phyloP scores from a whole-genome alignment of 2,329 filamentous ascomycete species.

The Calonectria henricotiae region DNA sequence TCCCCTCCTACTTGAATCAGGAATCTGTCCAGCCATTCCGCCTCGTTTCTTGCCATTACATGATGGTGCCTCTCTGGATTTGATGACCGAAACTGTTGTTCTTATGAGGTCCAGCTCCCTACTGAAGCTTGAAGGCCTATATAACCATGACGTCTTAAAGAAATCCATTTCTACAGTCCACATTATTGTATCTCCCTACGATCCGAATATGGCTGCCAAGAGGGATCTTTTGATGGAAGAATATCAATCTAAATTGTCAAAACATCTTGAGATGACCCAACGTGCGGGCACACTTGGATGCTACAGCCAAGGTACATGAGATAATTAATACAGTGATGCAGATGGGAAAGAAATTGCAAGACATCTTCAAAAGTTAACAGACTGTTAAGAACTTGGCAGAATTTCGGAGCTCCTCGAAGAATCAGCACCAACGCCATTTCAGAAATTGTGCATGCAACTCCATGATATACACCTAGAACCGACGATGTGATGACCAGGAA shows the following conservation, averaged over 20 bases:
- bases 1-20: not conserved
- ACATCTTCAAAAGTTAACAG: not conserved
- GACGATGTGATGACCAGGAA: not conserved
- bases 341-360: not conserved
- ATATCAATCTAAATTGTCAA: not conserved
- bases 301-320: too few relatives aligned
- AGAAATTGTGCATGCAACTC: not conserved
- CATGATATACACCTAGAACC: not conserved
- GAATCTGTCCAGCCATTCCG: not conserved
- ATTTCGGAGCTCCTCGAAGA: not conserved
- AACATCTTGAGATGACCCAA: not conserved
- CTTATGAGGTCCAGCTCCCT: not conserved
- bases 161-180: not conserved
- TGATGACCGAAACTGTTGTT: not conserved
- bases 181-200: not conserved
- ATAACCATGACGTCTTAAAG: not conserved
- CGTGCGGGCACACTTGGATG: too few relatives aligned
- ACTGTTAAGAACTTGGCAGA: not conserved
- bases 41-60: not conserved
- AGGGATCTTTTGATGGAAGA: not conserved
- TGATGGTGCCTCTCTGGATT: not conserved
- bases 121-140: not conserved
- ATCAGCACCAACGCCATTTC: not conserved
- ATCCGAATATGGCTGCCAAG: not conserved
- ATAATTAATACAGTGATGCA: too few relatives aligned